phyloP scores from a whole-genome alignment of 2,329 filamentous ascomycete genomes.

The Botrytis tulipae region DNA sequence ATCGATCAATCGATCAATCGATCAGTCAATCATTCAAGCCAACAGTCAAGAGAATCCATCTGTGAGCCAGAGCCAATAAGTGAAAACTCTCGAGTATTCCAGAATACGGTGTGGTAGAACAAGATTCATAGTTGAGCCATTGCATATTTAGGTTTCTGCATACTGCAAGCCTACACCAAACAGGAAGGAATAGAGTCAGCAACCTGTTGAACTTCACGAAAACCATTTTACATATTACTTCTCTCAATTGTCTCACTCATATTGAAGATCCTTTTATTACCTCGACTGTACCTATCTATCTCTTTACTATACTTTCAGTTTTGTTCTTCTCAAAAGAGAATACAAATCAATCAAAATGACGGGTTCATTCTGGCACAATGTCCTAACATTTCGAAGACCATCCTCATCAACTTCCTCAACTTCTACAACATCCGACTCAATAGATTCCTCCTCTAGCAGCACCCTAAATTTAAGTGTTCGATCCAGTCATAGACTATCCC shows the following conservation, averaged over 20 bases:
- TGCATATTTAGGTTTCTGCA: constrained; percentile 6
- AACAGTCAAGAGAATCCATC: neutral
- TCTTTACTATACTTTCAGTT: neutral
- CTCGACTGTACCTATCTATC: neutral
- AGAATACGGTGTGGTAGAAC: constrained; percentile 5
- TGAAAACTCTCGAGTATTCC: neutral
- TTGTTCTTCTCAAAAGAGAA: neutral
- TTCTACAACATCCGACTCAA: constrained; percentile 10
- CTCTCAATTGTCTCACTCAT: neutral
- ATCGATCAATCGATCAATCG: neutral
- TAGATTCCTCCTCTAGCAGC: constrained; percentile 17
- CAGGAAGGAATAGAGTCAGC: constrained; percentile 14
- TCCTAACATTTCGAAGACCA: constrained; percentile 18
- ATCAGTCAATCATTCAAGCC: neutral
- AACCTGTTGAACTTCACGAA: constrained; percentile 4
- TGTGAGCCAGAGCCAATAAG: neutral
- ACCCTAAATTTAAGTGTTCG: neutral
- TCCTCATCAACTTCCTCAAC: constrained; percentile 15
- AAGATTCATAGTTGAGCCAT: constrained; percentile 8
- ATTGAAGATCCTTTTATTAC: neutral
- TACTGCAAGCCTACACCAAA: constrained; percentile 12
- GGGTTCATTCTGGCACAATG: constrained; percentile 35
- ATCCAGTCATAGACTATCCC: constrained; percentile 1
- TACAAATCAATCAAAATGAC: neutral
- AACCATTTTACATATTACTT: neutral